Base-by-base conservation (phyloP, 768 basidiomycete species). In the Suillus placidus region DNA sequence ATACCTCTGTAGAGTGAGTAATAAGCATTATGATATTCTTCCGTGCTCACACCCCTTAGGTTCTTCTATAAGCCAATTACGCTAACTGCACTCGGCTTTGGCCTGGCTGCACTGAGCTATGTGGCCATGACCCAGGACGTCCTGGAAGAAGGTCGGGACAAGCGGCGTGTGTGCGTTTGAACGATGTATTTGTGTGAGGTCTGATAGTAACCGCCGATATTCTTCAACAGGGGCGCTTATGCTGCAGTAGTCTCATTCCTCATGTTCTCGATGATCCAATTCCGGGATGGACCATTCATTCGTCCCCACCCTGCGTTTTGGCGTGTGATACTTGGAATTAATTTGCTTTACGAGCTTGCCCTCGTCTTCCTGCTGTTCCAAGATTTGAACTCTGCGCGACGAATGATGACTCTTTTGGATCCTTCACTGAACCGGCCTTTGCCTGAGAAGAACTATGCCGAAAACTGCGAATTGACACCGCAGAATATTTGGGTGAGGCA, bases 11-110 rank as follows among this genome's bases (percentile, higher is more conserved):
- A 67, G 93, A 94, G 92, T 93, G 71, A 70, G 89, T 61, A 49
- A 4, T 8, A 14, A 13, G 26, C 40, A 62, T 60, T 43, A 45
- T 63, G 13, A 45, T 51, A 6, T 18, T 40, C 12, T 40, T 63
- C 63, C 32, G 37, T 63, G 34, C 61, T 69, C 56, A 63, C n/a
- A 32, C 14, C 64, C 43, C 45, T n/a, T 60, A 94, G 92, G 71
- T 95, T 94, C 79, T 92, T 95, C 75, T 95, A 91, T 80, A 92
- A 90, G 65, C 93, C 93, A 4, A 80, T 92, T 42, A 95, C 93
- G 0, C 80, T 95, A 61, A 88, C 92, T 13, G 87, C 90, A 34
- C 84, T 94, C 42, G 82, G 89, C 4, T 73, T 83, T 52, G 91
- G 88, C 12, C 79, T 95, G 64, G 79, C 87, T 40, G 79, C 88